phyloP scores from a whole-genome alignment of 2,329 filamentous ascomycete species.

The Apiospora malaysiana region DNA sequence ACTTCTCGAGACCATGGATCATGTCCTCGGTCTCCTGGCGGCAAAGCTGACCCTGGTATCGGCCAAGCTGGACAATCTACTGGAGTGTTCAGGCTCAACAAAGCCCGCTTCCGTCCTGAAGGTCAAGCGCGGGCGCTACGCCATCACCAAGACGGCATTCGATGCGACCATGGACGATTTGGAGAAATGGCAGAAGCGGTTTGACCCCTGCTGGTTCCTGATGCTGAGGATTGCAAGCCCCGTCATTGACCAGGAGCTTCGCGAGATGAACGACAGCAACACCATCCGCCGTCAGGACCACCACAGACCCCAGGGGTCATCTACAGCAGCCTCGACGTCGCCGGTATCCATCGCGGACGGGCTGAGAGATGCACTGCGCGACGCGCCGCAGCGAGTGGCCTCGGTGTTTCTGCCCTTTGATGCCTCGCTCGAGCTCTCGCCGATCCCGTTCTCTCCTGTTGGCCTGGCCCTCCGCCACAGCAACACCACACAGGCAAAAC shows the following conservation, averaged over 20 bases:
- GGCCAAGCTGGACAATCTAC: background rate
- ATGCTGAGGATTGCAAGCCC: conserved; percentile 21
- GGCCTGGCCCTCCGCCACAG: background rate
- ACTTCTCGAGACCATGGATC: background rate
- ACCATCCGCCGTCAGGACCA: background rate
- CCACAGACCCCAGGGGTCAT: background rate
- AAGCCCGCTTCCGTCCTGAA: background rate
- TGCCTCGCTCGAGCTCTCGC: background rate
- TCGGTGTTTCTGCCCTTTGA: background rate
- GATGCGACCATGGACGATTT: background rate
- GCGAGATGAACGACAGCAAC: background rate
- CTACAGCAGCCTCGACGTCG: background rate
- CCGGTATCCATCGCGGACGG: background rate
- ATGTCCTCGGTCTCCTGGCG: background rate
- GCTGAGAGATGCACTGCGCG: background rate
- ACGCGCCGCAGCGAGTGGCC: background rate
- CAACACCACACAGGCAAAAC: background rate
- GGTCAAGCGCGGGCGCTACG: background rate
- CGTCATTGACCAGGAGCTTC: background rate
- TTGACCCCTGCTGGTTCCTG: conserved; percentile 19
- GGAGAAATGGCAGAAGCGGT: conserved; percentile 1
- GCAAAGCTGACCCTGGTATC: background rate
- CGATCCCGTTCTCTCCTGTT: background rate
- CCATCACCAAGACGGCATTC: background rate
- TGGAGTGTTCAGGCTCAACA: background rate